phyloP scores from a whole-genome alignment of 2,329 filamentous ascomycete genomes.

The Cytospora piceae region DNA sequence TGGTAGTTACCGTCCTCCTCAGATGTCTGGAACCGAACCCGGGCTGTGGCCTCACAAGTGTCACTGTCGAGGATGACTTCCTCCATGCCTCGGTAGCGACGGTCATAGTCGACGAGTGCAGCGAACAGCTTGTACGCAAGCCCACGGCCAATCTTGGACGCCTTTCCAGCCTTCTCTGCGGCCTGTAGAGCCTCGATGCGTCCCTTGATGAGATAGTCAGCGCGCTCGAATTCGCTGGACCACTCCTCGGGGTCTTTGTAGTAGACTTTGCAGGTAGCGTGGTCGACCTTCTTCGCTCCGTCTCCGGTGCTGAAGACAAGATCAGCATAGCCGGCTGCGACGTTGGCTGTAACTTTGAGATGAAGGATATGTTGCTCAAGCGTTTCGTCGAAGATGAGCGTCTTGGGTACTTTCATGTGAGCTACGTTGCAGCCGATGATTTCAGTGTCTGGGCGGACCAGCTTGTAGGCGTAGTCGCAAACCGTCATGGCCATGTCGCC shows the following conservation, averaged over 20 bases:
- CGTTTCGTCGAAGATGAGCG: slow-evolving; percentile 61
- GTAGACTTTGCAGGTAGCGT: slow-evolving; percentile 64
- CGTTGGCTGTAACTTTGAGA: slow-evolving; percentile 63
- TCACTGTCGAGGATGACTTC: slow-evolving; percentile 59
- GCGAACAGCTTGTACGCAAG: slow-evolving; percentile 75
- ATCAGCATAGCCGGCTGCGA: slow-evolving; percentile 56
- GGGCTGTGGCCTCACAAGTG: slow-evolving; percentile 48
- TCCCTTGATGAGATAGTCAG: slow-evolving; percentile 69
- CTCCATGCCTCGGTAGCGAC: slow-evolving; percentile 60
- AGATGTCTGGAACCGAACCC: slow-evolving; percentile 51
- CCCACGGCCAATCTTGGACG: slow-evolving; percentile 73
- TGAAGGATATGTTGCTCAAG: slow-evolving; percentile 60
- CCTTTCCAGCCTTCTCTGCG: slow-evolving; percentile 66
- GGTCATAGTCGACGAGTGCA: slow-evolving; percentile 60
- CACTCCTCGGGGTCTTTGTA: slow-evolving; percentile 64
- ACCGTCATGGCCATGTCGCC: slow-evolving; percentile 56
- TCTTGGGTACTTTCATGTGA: slow-evolving; percentile 71
- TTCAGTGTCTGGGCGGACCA: slow-evolving; percentile 59
- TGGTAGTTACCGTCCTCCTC: slow-evolving; percentile 56
- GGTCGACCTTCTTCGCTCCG: slow-evolving; percentile 61
- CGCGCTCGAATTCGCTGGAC: slow-evolving; percentile 68
- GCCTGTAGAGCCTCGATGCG: slow-evolving; percentile 61
- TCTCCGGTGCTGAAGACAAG: slow-evolving; percentile 63
- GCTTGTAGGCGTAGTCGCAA: slow-evolving; percentile 69
- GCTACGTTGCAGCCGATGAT: slow-evolving; percentile 66